Conservation (phyloP, 2,329 filamentous ascomycete species). For the Drechmeria coniospora region DNA sequence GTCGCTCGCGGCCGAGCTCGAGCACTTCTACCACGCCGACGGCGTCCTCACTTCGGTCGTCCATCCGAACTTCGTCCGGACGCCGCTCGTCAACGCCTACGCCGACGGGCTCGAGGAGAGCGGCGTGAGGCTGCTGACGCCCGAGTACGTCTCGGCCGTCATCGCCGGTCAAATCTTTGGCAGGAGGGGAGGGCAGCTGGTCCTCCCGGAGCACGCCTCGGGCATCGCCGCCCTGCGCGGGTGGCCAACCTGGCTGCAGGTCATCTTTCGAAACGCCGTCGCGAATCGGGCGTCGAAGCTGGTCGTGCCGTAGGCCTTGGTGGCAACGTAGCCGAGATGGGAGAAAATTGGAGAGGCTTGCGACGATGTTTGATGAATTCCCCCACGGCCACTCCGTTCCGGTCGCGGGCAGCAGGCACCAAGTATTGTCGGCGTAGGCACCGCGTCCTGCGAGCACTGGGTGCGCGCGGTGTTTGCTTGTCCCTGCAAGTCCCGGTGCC, state of each 20-base stretch:
- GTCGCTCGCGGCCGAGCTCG: slow-evolving; percentile 39
- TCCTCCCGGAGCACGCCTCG: slow-evolving; percentile 20
- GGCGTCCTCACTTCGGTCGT: slow-evolving; percentile 49
- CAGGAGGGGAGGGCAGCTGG: slow-evolving; percentile 27
- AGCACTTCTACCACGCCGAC: slow-evolving; percentile 42
- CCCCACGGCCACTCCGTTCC: too few relatives aligned
- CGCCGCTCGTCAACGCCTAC: slow-evolving; percentile 24
- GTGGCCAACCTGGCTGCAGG: slow-evolving; percentile 22
- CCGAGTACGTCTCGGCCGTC: slow-evolving; percentile 22
- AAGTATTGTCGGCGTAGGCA: too few relatives aligned
- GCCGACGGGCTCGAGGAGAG: slow-evolving; percentile 11
- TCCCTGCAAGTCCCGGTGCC: too few relatives aligned
- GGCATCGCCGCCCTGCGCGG: slow-evolving; percentile 20
- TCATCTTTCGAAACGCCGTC: slow-evolving; percentile 15
- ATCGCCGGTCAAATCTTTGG: slow-evolving; percentile 29
- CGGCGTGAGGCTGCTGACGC: slow-evolving; percentile 15
- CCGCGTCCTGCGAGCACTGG: too few relatives aligned
- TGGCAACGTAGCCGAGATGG: too few relatives aligned
- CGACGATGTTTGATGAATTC: too few relatives aligned
- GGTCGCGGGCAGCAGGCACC: too few relatives aligned
- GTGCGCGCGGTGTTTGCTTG: too few relatives aligned
- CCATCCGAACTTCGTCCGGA: slow-evolving; percentile 39
- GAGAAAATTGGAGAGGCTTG: too few relatives aligned
- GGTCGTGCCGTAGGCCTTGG: too few relatives aligned
- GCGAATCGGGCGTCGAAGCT: slow-evolving; percentile 5